Percentiles rank a stretch among this genome's conserved stretches.
Evolutionary conservation across 192 early-diverging fungal genomes (phyloP).

Genomic region (Piromyces sp.): DNA sequence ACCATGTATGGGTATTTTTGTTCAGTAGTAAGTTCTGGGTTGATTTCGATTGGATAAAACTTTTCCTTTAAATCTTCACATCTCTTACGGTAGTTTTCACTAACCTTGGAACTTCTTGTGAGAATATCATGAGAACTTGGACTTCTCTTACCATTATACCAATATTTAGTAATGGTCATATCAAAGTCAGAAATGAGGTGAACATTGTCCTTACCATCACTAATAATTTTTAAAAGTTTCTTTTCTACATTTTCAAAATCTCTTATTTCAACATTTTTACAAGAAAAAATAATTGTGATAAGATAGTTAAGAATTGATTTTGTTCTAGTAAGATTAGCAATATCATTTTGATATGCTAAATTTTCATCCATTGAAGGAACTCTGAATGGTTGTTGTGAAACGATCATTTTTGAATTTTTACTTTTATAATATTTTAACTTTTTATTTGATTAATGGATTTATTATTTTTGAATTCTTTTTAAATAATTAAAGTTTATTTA

Average conservation of each 20-base stretch:
- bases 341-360: not conserved
- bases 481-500: no score
- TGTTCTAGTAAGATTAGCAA: not conserved
- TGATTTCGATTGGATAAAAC: constrained; percentile 61
- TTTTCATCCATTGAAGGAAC: not conserved
- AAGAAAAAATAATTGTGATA: not conserved
- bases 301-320: not conserved
- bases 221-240: constrained; percentile 28
- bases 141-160: constrained; percentile 18
- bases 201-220: constrained; percentile 22
- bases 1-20: constrained; percentile 50
- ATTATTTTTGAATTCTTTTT: no score
- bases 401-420: not conserved
- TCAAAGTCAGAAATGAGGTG: constrained; percentile 55
- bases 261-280: constrained; percentile 4
- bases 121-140: constrained; percentile 13
- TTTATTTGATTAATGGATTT: no score
- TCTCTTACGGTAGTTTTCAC: constrained; percentile 2
- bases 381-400: not conserved
- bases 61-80: constrained; percentile 26
- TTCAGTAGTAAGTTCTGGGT: constrained; percentile 15
- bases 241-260: constrained; percentile 10
- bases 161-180: constrained; percentile 47
- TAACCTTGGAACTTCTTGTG: not conserved
- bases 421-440: not conserved